Conservation (phyloP, 2,329 filamentous ascomycete species). For the Pestalotiopsis sp. region DNA sequence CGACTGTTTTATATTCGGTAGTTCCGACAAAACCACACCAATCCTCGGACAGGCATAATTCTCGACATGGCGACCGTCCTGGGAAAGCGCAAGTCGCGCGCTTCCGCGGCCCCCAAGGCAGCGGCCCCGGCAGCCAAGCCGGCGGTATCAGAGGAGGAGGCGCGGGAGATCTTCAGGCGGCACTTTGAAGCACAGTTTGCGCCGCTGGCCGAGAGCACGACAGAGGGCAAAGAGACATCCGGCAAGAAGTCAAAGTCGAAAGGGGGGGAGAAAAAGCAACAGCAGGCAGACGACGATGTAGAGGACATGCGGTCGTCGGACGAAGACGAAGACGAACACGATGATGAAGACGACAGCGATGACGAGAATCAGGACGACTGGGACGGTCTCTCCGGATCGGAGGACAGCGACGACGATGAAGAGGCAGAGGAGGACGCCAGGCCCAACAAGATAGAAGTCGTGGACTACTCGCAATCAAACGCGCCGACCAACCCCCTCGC, state of each 20-base stretch:
- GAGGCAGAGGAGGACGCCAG: background rate
- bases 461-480: constrained; percentile 57
- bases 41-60: background rate
- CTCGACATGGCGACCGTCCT: constrained; percentile 44
- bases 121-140: constrained; percentile 19
- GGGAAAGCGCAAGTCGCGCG: constrained; percentile 51
- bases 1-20: background rate
- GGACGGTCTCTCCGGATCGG: constrained; percentile 23
- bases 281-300: constrained; percentile 27
- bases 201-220: constrained; percentile 51
- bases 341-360: constrained; percentile 13
- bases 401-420: background rate
- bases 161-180: constrained; percentile 76
- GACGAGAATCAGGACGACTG: constrained; percentile 14
- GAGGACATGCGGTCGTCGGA: constrained; percentile 22
- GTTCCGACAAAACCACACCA: background rate
- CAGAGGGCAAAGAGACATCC: background rate
- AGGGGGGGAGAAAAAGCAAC: constrained; percentile 14
- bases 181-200: constrained; percentile 90
- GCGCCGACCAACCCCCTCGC: constrained; percentile 35
- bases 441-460: constrained; percentile 54
- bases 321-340: constrained; percentile 33
- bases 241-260: constrained; percentile 25
- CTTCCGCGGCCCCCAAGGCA: background rate
- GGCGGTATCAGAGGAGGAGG: constrained; percentile 47